phyloP scores from a whole-genome alignment of 2,329 filamentous ascomycete species.

The Penicillium sp. region DNA sequence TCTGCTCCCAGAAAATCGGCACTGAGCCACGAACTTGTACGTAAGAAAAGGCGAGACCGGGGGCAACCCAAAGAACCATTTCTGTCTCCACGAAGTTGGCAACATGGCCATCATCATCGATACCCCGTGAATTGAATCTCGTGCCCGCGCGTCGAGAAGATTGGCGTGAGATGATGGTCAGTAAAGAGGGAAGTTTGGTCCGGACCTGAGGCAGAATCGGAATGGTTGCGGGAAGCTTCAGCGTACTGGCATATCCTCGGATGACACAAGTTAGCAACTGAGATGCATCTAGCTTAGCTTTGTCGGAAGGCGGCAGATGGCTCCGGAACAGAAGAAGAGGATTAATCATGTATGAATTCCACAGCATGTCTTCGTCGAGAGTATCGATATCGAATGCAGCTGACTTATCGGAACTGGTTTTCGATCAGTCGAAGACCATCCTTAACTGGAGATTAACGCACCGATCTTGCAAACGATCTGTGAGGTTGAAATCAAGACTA shows the following conservation, averaged over 20 bases:
- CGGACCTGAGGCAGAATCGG: constrained; percentile 65
- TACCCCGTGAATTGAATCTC: constrained; percentile 92
- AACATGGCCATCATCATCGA: constrained; percentile 95
- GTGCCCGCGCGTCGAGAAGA: constrained; percentile 91
- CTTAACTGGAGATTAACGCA: constrained; percentile 36
- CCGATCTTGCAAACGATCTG: constrained; percentile 87
- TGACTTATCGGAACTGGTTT: constrained; percentile 65
- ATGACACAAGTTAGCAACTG: constrained; percentile 90
- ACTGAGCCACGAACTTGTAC: constrained; percentile 90
- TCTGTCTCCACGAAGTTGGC: constrained; percentile 99
- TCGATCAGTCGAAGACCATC: constrained; percentile 20
- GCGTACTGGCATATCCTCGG: constrained; percentile 82
- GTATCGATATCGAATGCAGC: constrained; percentile 85
- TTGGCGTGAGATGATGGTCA: constrained; percentile 87
- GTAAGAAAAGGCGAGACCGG: constrained; percentile 81
- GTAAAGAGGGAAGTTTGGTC: constrained; percentile 72
- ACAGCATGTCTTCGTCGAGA: constrained; percentile 87
- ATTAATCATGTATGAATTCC: constrained; percentile 98
- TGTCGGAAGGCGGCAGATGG: constrained; percentile 70
- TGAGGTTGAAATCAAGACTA: constrained; percentile 96
- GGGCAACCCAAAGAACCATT: constrained; percentile 82
- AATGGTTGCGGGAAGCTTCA: constrained; percentile 74
- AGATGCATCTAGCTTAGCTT: constrained; percentile 76
- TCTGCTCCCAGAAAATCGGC: constrained; percentile 96
- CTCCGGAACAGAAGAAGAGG: constrained; percentile 87